These are phyloP conservation scores for Lecanicillium sp. DNA, from an alignment of 2,329 filamentous ascomycete genomes.

Conservation along the genomic window DNA sequence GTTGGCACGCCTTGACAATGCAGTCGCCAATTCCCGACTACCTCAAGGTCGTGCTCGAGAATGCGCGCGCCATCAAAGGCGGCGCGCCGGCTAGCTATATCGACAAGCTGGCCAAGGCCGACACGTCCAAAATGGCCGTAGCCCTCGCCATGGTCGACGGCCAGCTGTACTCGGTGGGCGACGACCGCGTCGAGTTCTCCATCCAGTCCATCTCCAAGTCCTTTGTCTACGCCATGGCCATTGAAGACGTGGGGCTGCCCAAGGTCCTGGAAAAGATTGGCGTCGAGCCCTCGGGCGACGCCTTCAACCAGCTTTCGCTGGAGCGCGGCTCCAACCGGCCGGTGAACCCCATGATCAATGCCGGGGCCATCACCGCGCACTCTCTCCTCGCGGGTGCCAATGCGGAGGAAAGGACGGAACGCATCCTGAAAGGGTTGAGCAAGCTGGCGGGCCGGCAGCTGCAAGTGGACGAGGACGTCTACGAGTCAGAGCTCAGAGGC, in stretches of 20 bases:
- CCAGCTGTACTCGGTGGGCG: slow-evolving; percentile 29
- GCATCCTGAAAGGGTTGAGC: slow-evolving; percentile 26
- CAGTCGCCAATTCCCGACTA: slow-evolving; percentile 28
- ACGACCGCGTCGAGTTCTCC: slow-evolving; percentile 30
- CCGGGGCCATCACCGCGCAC: slow-evolving; percentile 25
- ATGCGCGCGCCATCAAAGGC: slow-evolving; percentile 19
- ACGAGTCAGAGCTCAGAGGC: slow-evolving; percentile 26
- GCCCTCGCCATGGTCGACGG: slow-evolving; percentile 32
- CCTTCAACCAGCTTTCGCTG: slow-evolving; percentile 26
- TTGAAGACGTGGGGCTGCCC: slow-evolving; percentile 26
- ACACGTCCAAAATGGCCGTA: slow-evolving; percentile 29
- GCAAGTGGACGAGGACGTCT: slow-evolving; percentile 29
- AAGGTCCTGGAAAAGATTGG: slow-evolving; percentile 30
- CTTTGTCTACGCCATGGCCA: slow-evolving; percentile 31
- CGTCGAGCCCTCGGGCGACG: slow-evolving; percentile 31
- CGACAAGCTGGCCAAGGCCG: slow-evolving; percentile 27
- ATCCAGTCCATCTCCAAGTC: slow-evolving; percentile 34
- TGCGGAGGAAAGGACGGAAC: slow-evolving; percentile 24
- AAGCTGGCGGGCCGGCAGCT: slow-evolving; percentile 26
- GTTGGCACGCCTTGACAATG: slow-evolving; percentile 13
- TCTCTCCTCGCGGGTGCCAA: slow-evolving; percentile 25
- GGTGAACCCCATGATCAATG: slow-evolving; percentile 29
- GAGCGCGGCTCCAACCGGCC: slow-evolving; percentile 22
- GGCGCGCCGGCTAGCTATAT: slow-evolving; percentile 28
- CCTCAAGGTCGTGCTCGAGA: slow-evolving; percentile 22